Evolutionary conservation across 495 filamentous ascomycete species (phyloP), one percentile per base, ranked within the genome.

Genomic region (Neurospora africana): DNA sequence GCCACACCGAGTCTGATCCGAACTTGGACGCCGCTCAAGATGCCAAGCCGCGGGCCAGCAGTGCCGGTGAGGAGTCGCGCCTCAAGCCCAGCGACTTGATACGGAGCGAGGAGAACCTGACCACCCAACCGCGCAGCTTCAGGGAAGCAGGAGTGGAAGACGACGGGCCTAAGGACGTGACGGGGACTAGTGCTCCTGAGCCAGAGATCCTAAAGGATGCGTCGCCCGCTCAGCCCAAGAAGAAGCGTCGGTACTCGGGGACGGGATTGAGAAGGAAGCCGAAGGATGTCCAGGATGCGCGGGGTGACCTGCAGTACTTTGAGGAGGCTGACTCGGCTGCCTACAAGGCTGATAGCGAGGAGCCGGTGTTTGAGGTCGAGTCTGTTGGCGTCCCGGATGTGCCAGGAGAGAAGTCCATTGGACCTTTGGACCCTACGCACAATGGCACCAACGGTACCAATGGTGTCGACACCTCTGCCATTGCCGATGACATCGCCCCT

Each of bases 341-440:
- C 7, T 96, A 97, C 81, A 90, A 91, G 74, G 91, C 88, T 17
- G 91, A 95, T 77, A 84, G 82, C 39, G 93, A 94, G 75, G 89
- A 70, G 41, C 8, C 30, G 3, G 43, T 65, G 53, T 65, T 65
- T 65, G 53, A 27, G 47, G 47, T 58, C 47, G 11, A 65, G 27
- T 19, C 27, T 65, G 23, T 17, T 19, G 74, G 68, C 5, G 11
- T 7, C 4, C n/a, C 30, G 10, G 37, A 70, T 19, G 6, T 65
- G 0, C 0, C 53, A 11, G 27, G 13, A 17, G 11, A 33, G 53
- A 27, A 65, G 53, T 33, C 23, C 53, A 65, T 65, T 33, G 27
- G 53, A 17, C 27, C 53, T 17, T 65, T 65, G 53, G 27, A 70
- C 5, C 43, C 27, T 33, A 23, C 10, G 13, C 21, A 8, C 11